Conservation (phyloP, 768 basidiomycete species). For the Hebeloma cylindrosporum region DNA sequence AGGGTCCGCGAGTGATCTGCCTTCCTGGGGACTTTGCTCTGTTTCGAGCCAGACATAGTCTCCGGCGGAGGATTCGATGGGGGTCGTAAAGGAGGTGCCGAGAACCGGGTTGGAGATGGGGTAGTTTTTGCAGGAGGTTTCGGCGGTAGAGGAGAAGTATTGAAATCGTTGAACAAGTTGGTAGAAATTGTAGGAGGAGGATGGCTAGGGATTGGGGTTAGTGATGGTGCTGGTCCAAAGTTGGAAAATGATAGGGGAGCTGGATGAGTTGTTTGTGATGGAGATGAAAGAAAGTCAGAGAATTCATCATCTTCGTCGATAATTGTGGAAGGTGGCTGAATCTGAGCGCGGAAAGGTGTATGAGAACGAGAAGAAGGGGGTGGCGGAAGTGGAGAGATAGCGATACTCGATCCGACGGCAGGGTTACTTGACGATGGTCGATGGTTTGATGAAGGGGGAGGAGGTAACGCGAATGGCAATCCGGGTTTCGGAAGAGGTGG, state of each 20-base stretch:
- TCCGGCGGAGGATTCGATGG: conserved; percentile 12
- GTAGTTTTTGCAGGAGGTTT: conserved; percentile 20
- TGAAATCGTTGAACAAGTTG: conserved; percentile 42
- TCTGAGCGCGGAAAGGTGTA: conserved; percentile 14
- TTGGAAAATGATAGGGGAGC: conserved; percentile 17
- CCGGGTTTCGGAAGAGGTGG: conserved; percentile 16
- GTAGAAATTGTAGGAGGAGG: background rate
- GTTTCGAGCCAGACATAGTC: conserved; percentile 7
- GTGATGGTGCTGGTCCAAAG: conserved; percentile 9
- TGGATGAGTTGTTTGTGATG: conserved; percentile 20
- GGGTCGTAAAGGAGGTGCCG: conserved; percentile 8
- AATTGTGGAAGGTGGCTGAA: conserved; percentile 27
- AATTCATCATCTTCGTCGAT: conserved; percentile 53
- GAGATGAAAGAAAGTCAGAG: conserved; percentile 46
- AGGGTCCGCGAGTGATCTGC: conserved; percentile 57
- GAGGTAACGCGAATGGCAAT: conserved; percentile 13
- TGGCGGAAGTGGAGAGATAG: conserved; percentile 22
- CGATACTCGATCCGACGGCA: conserved; percentile 2
- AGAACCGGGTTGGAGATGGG: background rate
- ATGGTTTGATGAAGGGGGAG: conserved; percentile 14
- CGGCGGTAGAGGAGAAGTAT: conserved; percentile 36
- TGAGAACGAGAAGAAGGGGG: conserved; percentile 29
- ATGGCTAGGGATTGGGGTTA: conserved; percentile 1
- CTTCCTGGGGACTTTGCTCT: conserved; percentile 34
- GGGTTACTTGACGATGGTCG: conserved; percentile 5